These are phyloP conservation scores for Tanacetum coccineum DNA, from an alignment of 129 eudicot genomes.

Conservation along the genomic window DNA sequence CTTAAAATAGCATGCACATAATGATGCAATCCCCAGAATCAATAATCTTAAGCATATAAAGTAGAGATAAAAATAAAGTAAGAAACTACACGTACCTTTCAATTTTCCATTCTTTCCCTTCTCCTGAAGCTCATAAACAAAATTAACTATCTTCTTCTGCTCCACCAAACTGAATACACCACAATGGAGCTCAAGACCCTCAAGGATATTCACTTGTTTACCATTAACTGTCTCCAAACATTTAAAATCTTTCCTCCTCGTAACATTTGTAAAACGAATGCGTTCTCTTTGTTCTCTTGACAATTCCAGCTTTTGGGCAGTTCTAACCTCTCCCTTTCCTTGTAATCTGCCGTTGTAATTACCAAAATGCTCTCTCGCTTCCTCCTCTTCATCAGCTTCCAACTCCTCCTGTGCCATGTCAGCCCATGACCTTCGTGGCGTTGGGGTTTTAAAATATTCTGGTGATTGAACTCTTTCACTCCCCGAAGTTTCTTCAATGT, in stretches of 20 bases:
- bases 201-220: conserved; percentile 60
- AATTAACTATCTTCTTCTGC: conserved; percentile 70
- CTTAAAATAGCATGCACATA: neutral
- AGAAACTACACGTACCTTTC: conserved; percentile 47
- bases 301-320: conserved; percentile 42
- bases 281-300: conserved; percentile 85
- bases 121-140: conserved; percentile 63
- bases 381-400: conserved; percentile 66
- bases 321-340: conserved; percentile 31
- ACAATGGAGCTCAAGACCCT: conserved; percentile 88
- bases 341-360: conserved; percentile 22
- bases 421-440: conserved; percentile 82
- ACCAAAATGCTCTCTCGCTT: conserved; percentile 20
- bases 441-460: conserved; percentile 27
- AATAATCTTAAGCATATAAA: neutral
- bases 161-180: conserved; percentile 85
- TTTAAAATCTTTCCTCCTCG: conserved; percentile 65
- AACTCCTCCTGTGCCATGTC: conserved; percentile 92
- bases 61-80: neutral
- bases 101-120: conserved; percentile 63
- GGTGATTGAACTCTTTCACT: conserved; percentile 28
- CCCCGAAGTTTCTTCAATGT: conserved; percentile 20
- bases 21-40: neutral
- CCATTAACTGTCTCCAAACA: conserved; percentile 77
- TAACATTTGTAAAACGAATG: conserved; percentile 55